phyloP scores from a whole-genome alignment of 192 early-diverging fungal genomes.

The Mortierella claussenii region DNA sequence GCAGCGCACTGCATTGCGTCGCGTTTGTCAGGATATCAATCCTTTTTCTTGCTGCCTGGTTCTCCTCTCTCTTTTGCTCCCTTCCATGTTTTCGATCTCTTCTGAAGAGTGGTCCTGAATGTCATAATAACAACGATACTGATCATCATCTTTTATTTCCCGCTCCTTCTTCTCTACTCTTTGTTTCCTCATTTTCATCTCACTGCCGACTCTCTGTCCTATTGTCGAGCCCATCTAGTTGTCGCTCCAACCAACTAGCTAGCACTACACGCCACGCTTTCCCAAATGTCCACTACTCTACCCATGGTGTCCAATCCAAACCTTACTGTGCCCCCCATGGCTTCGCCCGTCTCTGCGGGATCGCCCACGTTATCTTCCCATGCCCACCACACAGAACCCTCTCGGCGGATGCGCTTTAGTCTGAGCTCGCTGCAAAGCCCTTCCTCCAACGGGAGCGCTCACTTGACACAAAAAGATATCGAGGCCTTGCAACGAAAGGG shows the following conservation, averaged over 20 bases:
- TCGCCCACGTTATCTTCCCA: background rate
- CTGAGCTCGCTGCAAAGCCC: conserved; percentile 25
- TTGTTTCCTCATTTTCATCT: background rate
- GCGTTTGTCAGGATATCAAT: conserved; percentile 9
- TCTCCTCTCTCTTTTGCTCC: background rate
- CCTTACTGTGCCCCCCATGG: conserved; percentile 2
- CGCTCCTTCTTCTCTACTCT: background rate
- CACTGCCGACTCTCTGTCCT: background rate
- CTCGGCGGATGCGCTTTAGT: conserved; percentile 14
- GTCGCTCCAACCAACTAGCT: background rate
- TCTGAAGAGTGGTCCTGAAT: no score
- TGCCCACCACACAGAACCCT: background rate
- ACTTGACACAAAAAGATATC: conserved; percentile 24
- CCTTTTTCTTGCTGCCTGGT: background rate
- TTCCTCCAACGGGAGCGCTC: conserved; percentile 16
- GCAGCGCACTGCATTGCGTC: background rate
- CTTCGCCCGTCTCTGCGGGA: conserved; percentile 1
- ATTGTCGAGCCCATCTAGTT: background rate
- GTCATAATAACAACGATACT: no score
- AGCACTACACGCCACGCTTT: no score
- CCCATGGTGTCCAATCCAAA: background rate
- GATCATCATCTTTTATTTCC: background rate
- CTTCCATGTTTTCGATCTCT: background rate
- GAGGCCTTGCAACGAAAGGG: conserved; percentile 27
- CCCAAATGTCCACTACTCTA: background rate